These are phyloP conservation scores for Agaricales sp. DNA, from an alignment of 1,284 basidiomycete species.

Conservation along the genomic window DNA sequence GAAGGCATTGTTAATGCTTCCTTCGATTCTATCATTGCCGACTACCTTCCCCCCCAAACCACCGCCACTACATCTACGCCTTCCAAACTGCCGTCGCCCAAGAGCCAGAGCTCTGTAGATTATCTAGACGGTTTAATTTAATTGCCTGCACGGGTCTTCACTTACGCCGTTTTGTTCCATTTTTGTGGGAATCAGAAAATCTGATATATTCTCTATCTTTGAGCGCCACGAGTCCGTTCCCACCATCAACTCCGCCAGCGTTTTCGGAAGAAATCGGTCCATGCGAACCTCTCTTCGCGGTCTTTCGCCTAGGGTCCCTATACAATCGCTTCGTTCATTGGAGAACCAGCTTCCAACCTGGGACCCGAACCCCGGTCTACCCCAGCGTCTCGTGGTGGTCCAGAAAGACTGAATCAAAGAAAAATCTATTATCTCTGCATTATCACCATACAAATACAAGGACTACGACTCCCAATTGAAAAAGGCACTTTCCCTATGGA, in stretches of 20 bases:
- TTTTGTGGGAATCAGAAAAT: background rate
- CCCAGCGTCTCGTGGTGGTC: no score
- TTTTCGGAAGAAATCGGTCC: no score
- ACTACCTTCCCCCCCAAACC: slow-evolving; percentile 40
- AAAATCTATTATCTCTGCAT: background rate
- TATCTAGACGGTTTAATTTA: slow-evolving; percentile 23
- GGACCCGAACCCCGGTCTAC: no score
- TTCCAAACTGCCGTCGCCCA: slow-evolving; percentile 8
- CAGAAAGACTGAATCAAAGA: no score
- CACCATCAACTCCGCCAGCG: no score
- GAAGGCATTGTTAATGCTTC: slow-evolving; percentile 30
- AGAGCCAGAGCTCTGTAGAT: slow-evolving; percentile 12
- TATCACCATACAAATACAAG: background rate
- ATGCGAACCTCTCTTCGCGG: no score
- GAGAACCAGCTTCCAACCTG: no score
- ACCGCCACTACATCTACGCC: slow-evolving; percentile 10
- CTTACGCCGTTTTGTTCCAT: background rate
- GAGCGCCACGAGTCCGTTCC: background rate
- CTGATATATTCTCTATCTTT: background rate
- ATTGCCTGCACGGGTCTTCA: slow-evolving; percentile 5
- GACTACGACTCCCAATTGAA: background rate
- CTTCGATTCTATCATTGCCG: slow-evolving; percentile 63
- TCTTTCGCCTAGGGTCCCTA: no score
- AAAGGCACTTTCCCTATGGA: background rate
- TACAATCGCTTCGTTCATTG: no score